These are phyloP conservation scores for Neurospora discreta DNA, from an alignment of 495 filamentous ascomycete species.

Conservation along the genomic window DNA sequence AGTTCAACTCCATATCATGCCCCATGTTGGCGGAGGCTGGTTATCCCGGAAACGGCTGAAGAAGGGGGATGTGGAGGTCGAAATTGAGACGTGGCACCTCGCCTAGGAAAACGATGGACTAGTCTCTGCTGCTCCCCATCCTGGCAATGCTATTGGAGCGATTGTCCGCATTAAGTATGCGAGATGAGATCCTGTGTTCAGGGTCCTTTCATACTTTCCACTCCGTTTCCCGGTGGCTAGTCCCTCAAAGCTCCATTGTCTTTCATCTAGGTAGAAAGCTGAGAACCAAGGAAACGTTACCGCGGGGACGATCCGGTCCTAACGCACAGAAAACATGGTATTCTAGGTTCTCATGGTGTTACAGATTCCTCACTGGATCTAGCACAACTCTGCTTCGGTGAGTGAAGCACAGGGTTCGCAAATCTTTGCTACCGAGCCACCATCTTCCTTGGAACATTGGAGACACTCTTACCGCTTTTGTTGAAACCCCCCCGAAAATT, in stretches of 20 bases:
- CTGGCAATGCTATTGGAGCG: not conserved
- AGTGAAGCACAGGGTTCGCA: not conserved
- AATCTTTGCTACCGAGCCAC: not conserved
- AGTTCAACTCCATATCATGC: not conserved
- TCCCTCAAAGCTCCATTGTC: not conserved
- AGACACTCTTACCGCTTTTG: not conserved
- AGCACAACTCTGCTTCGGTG: not conserved
- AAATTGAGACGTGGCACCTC: not conserved
- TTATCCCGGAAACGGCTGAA: not conserved
- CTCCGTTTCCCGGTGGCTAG: not conserved
- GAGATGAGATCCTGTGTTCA: not conserved
- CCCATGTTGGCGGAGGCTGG: not conserved
- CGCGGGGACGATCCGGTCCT: not conserved
- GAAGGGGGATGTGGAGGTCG: not conserved
- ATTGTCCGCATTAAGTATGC: not conserved
- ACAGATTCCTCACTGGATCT: not conserved
- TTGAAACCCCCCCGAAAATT: not conserved
- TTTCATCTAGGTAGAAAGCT: not conserved
- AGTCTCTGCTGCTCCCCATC: not conserved
- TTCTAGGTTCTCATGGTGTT: not conserved
- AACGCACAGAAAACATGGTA: not conserved
- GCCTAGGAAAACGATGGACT: not conserved
- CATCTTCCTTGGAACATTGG: not conserved
- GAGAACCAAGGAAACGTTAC: not conserved
- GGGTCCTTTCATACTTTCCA: not conserved